Conservation (phyloP, 305 asterid genomes). For the Fraxinus nigra region DNA sequence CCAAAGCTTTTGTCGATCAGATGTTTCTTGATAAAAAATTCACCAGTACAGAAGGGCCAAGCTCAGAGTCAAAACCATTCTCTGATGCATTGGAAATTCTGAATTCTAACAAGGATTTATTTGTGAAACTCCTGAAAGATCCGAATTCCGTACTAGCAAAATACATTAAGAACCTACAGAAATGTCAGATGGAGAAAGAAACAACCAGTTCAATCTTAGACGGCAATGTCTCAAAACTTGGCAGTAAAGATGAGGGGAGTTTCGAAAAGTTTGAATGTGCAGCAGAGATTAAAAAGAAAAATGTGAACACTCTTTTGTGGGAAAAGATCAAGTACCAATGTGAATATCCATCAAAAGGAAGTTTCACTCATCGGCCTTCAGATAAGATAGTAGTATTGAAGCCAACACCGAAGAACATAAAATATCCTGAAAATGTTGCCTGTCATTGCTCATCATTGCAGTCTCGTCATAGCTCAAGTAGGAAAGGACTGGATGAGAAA, state of each 20-base stretch:
- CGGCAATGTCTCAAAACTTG: slow-evolving; percentile 20
- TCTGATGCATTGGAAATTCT: slow-evolving; percentile 55
- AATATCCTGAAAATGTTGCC: slow-evolving; percentile 26
- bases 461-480: slow-evolving; percentile 19
- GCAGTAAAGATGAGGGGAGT: slow-evolving; percentile 3
- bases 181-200: slow-evolving; percentile 22
- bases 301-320: slow-evolving; percentile 11
- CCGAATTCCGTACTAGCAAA: slow-evolving; percentile 33
- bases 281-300: slow-evolving; percentile 17
- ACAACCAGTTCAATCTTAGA: slow-evolving; percentile 20
- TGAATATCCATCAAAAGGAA: slow-evolving; percentile 22
- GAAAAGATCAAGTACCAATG: slow-evolving; percentile 23
- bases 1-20: slow-evolving; percentile 55
- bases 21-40: slow-evolving; percentile 39
- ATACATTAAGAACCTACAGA: slow-evolving; percentile 21
- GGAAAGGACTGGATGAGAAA: slow-evolving; percentile 22
- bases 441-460: slow-evolving; percentile 36
- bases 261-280: slow-evolving; percentile 18
- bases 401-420: slow-evolving; percentile 39
- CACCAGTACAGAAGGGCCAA: slow-evolving; percentile 16
- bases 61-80: slow-evolving; percentile 42
- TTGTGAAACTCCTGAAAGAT: slow-evolving; percentile 41
- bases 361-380: slow-evolving; percentile 26
- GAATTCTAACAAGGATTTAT: slow-evolving; percentile 41
- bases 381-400: slow-evolving; percentile 56